Percentiles rank a stretch among this genome's conserved stretches.
Evolutionary conservation across 169 alveolate species (phyloP).

Genomic region (Cryptosporidium bovis): DNA sequence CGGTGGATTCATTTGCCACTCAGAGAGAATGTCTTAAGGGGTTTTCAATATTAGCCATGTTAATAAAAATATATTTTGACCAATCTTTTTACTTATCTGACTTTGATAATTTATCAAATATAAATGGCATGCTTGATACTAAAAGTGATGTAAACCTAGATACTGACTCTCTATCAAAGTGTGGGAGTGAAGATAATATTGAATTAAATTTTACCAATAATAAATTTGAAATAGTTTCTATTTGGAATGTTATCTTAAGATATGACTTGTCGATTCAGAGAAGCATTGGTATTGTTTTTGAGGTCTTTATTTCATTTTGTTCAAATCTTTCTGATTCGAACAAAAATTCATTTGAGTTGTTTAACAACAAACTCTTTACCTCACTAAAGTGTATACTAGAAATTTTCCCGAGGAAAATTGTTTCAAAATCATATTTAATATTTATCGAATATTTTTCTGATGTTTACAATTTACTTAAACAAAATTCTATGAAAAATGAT

Average conservation of each 20-base stretch:
- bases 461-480: neutral
- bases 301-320: conserved; percentile 37
- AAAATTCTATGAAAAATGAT: neutral
- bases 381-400: conserved; percentile 2
- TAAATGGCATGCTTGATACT: neutral
- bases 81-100: neutral
- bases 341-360: neutral
- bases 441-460: conserved; percentile 40
- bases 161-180: neutral
- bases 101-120: neutral
- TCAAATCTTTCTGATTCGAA: neutral
- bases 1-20: conserved; percentile 58
- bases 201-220: neutral
- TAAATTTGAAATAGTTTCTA: neutral
- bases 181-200: neutral
- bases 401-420: conserved; percentile 28
- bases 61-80: conserved; percentile 30
- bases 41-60: conserved; percentile 32
- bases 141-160: neutral
- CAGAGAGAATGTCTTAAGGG: conserved; percentile 68
- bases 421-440: conserved; percentile 30
- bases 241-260: conserved; percentile 34
- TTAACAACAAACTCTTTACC: neutral
- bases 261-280: conserved; percentile 69
- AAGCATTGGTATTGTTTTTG: conserved; percentile 59